Evolutionary conservation across 2,329 filamentous ascomycete species (phyloP).

Genomic region (Monosporascus sp.): DNA sequence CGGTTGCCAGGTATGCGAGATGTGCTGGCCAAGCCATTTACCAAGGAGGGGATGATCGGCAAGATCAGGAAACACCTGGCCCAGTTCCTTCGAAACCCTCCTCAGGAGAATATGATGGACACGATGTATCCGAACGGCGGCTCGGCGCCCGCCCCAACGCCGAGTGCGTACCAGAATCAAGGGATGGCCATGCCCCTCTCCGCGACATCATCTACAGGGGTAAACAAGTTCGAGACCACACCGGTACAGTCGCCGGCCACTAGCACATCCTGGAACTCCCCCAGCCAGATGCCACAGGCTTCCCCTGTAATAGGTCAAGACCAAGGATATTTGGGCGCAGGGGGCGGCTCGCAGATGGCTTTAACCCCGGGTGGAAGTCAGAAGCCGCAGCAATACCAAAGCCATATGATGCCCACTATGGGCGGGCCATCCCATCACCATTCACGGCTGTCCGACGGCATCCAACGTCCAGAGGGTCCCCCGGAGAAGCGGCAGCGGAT

Average conservation of each 20-base stretch:
- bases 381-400: conserved; percentile 30
- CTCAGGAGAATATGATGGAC: conserved; percentile 33
- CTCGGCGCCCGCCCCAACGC: conserved; percentile 25
- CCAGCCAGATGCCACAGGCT: conserved; percentile 46
- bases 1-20: conserved; percentile 80
- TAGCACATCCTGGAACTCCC: conserved; percentile 46
- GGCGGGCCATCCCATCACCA: conserved; percentile 22
- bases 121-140: conserved; percentile 26
- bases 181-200: conserved; percentile 29
- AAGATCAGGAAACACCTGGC: conserved; percentile 85
- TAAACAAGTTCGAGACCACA: conserved; percentile 49
- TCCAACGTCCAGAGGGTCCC: conserved; percentile 32
- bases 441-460: conserved; percentile 25
- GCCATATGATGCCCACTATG: conserved; percentile 34
- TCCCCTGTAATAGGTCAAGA: conserved; percentile 44
- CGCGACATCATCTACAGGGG: conserved; percentile 25
- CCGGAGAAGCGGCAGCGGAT: conserved; percentile 51
- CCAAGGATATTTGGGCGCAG: conserved; percentile 37
- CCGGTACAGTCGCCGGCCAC: conserved; percentile 51
- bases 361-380: conserved; percentile 34
- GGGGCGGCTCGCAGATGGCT: conserved; percentile 36
- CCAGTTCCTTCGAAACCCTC: conserved; percentile 70
- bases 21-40: conserved; percentile 95
- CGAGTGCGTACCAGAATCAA: conserved; percentile 27
- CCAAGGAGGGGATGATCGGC: conserved; percentile 75